Percentiles rank a stretch among this genome's conserved stretches.
Evolutionary conservation across 805 yeast species (phyloP).

Genomic region (Vanderwaltozyma polyspora): DNA sequence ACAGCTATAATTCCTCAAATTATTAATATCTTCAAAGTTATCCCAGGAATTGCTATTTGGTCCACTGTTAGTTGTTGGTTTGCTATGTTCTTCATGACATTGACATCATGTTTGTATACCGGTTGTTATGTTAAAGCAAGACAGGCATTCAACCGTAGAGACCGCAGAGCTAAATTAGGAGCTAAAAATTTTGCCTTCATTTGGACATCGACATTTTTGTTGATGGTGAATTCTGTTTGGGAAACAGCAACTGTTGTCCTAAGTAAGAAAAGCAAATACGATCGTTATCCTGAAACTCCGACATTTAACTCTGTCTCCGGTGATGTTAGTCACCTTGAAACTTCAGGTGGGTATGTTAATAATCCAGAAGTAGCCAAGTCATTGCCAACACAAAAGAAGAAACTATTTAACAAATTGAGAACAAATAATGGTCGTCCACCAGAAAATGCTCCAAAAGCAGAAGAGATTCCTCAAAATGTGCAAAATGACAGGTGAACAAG

Average conservation of each 20-base stretch:
- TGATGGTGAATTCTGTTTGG: slow-evolving; percentile 15
- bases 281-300: slow-evolving; percentile 1
- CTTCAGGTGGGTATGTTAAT: not conserved
- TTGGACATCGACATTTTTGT: slow-evolving; percentile 35
- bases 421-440: slow-evolving; percentile 4
- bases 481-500: not conserved
- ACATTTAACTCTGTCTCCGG: slow-evolving; percentile 5
- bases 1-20: slow-evolving; percentile 34
- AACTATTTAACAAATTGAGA: slow-evolving; percentile 7
- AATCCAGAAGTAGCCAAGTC: not conserved
- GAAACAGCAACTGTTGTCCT: slow-evolving; percentile 8
- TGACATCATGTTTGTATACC: slow-evolving; percentile 41
- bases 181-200: slow-evolving; percentile 44
- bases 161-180: slow-evolving; percentile 36
- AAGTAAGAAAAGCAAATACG: slow-evolving; percentile 5
- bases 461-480: no score
- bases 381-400: slow-evolving; percentile 1
- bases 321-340: slow-evolving; percentile 2
- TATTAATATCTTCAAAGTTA: slow-evolving; percentile 12
- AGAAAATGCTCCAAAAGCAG: not conserved
- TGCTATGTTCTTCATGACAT: slow-evolving; percentile 35
- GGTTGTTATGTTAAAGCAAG: slow-evolving; percentile 47
- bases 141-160: slow-evolving; percentile 34
- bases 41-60: slow-evolving; percentile 12
- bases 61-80: slow-evolving; percentile 18